Percentiles rank a stretch among this genome's conserved stretches.
phyloP scores from a whole-genome alignment of 208 protist genomes.

The Trypanosoma conorhini region DNA sequence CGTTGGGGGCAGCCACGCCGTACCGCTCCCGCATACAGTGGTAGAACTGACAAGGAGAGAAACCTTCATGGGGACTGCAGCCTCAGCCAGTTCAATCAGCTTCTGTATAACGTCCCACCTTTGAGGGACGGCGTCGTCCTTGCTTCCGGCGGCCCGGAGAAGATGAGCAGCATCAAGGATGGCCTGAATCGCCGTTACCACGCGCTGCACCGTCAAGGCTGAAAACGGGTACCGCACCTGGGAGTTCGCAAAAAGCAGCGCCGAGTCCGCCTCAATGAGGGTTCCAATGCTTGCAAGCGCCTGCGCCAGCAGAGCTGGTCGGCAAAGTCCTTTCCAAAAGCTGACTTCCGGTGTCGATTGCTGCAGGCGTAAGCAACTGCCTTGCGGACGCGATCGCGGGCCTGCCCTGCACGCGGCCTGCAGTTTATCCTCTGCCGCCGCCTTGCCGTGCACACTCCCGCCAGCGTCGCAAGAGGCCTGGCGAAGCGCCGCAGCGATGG shows the following conservation, averaged over 20 bases:
- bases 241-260: not conserved
- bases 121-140: not conserved
- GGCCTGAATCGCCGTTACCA: slow-evolving; percentile 23
- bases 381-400: not conserved
- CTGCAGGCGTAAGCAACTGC: slow-evolving; percentile 7
- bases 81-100: slow-evolving; percentile 54
- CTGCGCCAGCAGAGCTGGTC: slow-evolving; percentile 13
- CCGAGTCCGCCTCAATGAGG: slow-evolving; percentile 16
- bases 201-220: slow-evolving; percentile 12
- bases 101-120: slow-evolving; percentile 31
- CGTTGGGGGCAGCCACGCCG: slow-evolving; percentile 23
- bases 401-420: not conserved
- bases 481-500: slow-evolving; percentile 7
- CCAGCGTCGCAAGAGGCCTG: not conserved
- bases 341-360: slow-evolving; percentile 16
- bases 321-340: slow-evolving; percentile 31
- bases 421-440: not conserved
- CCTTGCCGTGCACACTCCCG: not conserved
- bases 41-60: slow-evolving; percentile 18
- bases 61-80: slow-evolving; percentile 54
- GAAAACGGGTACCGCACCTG: slow-evolving; percentile 24
- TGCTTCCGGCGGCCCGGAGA: not conserved
- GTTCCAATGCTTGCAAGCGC: slow-evolving; percentile 29
- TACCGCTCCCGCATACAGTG: not conserved
- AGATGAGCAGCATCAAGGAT: slow-evolving; percentile 14